Evolutionary conservation across 345 rosid genomes (phyloP).

Genomic region (Aquilaria malaccensis): DNA sequence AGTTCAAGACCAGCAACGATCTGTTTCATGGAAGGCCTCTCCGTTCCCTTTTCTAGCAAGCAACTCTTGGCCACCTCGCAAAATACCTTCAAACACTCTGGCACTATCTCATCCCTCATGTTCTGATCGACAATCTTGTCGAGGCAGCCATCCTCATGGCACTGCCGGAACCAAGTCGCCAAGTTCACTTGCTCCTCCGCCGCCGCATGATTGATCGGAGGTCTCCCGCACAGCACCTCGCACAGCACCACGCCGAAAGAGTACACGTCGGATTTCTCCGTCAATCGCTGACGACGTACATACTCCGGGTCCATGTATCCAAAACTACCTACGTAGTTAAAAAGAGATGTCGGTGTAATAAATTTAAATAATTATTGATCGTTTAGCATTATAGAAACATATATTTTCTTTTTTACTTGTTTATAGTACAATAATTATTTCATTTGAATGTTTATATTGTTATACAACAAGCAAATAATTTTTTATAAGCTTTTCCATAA

Average conservation of each 20-base stretch:
- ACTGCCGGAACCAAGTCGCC: conserved; percentile 3
- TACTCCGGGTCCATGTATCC: conserved; percentile 7
- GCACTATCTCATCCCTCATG: neutral
- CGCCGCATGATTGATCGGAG: neutral
- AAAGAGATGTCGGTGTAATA: too few species aligned
- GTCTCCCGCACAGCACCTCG: conserved; percentile 3
- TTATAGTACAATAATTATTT: too few species aligned
- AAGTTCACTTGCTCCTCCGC: neutral
- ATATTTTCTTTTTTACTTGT: too few species aligned
- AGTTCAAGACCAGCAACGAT: neutral
- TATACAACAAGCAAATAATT: too few species aligned
- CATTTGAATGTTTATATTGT: too few species aligned
- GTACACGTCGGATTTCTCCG: conserved; percentile 7
- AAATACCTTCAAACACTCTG: conserved; percentile 2
- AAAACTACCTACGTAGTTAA: neutral
- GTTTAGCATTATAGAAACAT: too few species aligned
- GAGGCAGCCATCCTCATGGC: neutral
- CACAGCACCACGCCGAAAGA: conserved; percentile 7
- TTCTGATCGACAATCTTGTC: neutral
- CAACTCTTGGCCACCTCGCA: neutral
- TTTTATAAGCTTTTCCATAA: too few species aligned
- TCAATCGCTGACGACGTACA: neutral
- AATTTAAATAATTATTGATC: too few species aligned
- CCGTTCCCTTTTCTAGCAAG: conserved; percentile 1
- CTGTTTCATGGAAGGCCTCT: conserved; percentile 2